Conservation (phyloP, 352 stramenopile species). For the Phytophthora europaea region DNA sequence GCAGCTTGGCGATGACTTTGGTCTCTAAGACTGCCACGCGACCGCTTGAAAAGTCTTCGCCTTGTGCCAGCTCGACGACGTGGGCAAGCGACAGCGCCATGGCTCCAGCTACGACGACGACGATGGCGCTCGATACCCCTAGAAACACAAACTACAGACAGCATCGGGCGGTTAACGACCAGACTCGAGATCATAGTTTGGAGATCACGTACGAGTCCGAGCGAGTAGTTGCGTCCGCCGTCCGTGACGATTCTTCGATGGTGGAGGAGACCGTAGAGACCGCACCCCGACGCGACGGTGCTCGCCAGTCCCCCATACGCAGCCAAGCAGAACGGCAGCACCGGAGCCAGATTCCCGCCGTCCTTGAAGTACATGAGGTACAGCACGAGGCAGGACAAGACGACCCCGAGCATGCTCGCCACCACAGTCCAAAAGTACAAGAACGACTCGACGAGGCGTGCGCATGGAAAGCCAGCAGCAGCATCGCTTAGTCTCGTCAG, state of each 20-base stretch:
- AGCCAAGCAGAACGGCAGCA: conserved; percentile 60
- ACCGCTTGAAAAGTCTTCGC: conserved; percentile 46
- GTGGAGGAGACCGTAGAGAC: conserved; percentile 62
- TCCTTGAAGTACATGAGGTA: conserved; percentile 75
- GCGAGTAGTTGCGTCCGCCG: conserved; percentile 63
- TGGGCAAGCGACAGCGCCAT: conserved; percentile 55
- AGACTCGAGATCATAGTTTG: neutral
- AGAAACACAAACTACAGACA: conserved; percentile 57
- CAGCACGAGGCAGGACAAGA: conserved; percentile 59
- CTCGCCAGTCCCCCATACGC: conserved; percentile 57
- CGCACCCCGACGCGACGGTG: conserved; percentile 50
- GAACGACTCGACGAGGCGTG: conserved; percentile 45
- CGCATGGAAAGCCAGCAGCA: conserved; percentile 27
- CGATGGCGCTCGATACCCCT: conserved; percentile 43
- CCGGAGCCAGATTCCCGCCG: conserved; percentile 60
- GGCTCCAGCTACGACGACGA: conserved; percentile 60
- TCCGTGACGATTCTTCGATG: conserved; percentile 65
- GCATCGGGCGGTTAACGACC: neutral
- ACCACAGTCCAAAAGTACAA: conserved; percentile 70
- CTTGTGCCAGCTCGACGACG: conserved; percentile 46
- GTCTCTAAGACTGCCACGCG: conserved; percentile 58
- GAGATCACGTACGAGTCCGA: conserved; percentile 53
- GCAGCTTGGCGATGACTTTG: conserved; percentile 50
- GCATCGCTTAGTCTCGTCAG: conserved; percentile 15
- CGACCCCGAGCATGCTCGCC: conserved; percentile 59